Conservation (phyloP, 2,329 filamentous ascomycete genomes). For the Diaporthe capsici region DNA sequence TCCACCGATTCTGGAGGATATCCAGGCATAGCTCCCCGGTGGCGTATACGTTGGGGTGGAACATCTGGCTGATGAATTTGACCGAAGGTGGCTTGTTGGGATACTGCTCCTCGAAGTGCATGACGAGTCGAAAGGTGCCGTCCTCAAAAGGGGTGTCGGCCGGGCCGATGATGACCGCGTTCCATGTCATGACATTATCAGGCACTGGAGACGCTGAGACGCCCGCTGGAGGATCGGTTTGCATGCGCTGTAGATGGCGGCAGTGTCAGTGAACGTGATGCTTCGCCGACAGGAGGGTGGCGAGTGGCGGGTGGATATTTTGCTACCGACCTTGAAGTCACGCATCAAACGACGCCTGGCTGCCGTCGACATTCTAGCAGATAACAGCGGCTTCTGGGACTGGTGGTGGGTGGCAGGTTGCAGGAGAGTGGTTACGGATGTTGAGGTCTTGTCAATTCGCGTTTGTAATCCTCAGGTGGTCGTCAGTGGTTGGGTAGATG, state of each 20-base stretch:
- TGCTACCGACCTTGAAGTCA: slow-evolving; percentile 87
- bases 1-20: slow-evolving; percentile 98
- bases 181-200: slow-evolving; percentile 99
- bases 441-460: neutral
- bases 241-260: slow-evolving; percentile 82
- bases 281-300: slow-evolving; percentile 19
- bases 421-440: neutral
- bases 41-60: slow-evolving; percentile 98
- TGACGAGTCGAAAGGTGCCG: slow-evolving; percentile 95
- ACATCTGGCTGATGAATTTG: slow-evolving; percentile 99
- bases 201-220: slow-evolving; percentile 96
- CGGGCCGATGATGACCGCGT: slow-evolving; percentile 97
- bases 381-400: slow-evolving; percentile 8
- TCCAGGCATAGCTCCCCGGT: slow-evolving; percentile 97
- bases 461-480: slow-evolving; percentile 10
- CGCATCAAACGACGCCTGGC: slow-evolving; percentile 97
- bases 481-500: slow-evolving; percentile 4
- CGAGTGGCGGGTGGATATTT: slow-evolving; percentile 28
- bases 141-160: slow-evolving; percentile 98
- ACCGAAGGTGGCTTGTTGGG: slow-evolving; percentile 98
- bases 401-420: neutral
- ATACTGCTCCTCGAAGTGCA: slow-evolving; percentile 99
- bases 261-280: slow-evolving; percentile 41
- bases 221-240: slow-evolving; percentile 96
- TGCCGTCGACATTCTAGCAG: slow-evolving; percentile 80